These are phyloP conservation scores for Candida awuae DNA, from an alignment of 805 yeast species.

Conservation along the genomic window DNA sequence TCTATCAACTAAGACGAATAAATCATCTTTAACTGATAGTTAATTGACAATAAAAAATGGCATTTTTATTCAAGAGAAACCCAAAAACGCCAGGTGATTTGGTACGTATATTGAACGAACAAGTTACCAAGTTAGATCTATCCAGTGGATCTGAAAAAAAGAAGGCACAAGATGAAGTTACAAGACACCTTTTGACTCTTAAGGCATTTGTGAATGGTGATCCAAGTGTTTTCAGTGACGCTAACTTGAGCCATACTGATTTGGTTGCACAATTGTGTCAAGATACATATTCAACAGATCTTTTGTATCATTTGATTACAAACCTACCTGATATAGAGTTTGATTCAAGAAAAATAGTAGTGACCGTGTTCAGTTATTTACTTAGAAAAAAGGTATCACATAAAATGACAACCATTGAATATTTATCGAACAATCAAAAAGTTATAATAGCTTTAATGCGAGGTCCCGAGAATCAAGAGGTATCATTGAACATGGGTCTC, in stretches of 20 bases:
- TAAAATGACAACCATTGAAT: constrained; percentile 82
- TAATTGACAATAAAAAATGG: constrained; percentile 42
- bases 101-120: constrained; percentile 68
- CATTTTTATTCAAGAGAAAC: constrained; percentile 82
- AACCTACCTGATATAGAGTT: constrained; percentile 68
- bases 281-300: constrained; percentile 68
- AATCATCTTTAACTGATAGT: too few relatives aligned
- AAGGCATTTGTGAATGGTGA: constrained; percentile 51
- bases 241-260: constrained; percentile 45
- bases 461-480: constrained; percentile 69
- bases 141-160: constrained; percentile 28
- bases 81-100: constrained; percentile 87
- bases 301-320: constrained; percentile 51
- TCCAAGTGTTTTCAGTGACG: constrained; percentile 20
- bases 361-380: constrained; percentile 62
- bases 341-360: constrained; percentile 82
- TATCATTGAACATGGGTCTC: constrained; percentile 65
- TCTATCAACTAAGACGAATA: too few relatives aligned
- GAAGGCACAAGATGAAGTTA: constrained; percentile 62
- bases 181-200: constrained; percentile 56
- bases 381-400: constrained; percentile 70
- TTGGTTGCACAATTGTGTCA: constrained; percentile 68
- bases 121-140: constrained; percentile 51
- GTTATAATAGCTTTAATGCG: constrained; percentile 53
- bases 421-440: constrained; percentile 59